Conservation (phyloP, 208 protist genomes). For the Jaenimonas drosophilae region DNA sequence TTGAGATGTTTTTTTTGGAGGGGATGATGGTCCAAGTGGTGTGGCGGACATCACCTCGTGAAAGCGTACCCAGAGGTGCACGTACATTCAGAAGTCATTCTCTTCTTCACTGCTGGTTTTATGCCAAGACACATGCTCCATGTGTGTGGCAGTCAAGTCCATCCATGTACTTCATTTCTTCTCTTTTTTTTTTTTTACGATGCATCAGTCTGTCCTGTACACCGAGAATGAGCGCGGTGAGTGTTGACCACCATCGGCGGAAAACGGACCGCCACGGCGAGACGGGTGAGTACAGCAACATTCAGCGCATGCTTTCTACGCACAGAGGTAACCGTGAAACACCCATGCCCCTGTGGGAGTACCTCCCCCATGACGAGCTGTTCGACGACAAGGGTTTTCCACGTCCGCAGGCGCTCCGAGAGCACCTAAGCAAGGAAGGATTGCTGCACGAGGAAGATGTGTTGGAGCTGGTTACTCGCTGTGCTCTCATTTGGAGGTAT, state of each 20-base stretch:
- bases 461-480: conserved; percentile 56
- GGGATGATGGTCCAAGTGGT: too few species aligned
- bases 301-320: conserved; percentile 45
- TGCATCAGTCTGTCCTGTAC: too few species aligned
- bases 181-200: conserved; percentile 2
- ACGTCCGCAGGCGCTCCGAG: conserved; percentile 36
- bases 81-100: too few species aligned
- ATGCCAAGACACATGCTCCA: too few species aligned
- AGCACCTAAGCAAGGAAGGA: conserved; percentile 73
- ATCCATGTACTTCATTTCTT: not conserved
- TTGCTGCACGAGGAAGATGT: conserved; percentile 63
- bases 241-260: conserved; percentile 2
- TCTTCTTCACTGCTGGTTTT: too few species aligned
- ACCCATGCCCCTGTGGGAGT: conserved; percentile 56
- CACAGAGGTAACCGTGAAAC: conserved; percentile 41
- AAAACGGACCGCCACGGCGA: not conserved
- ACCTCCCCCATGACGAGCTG: conserved; percentile 25
- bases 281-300: conserved; percentile 2
- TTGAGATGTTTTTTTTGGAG: too few species aligned
- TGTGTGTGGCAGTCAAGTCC: too few species aligned
- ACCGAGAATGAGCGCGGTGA: too few species aligned
- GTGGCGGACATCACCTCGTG: too few species aligned
- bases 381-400: conserved; percentile 49
- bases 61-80: too few species aligned
- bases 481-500: conserved; percentile 58